phyloP scores from a whole-genome alignment of 805 yeast genomes.

The Metschnikowia santaceciliae region DNA sequence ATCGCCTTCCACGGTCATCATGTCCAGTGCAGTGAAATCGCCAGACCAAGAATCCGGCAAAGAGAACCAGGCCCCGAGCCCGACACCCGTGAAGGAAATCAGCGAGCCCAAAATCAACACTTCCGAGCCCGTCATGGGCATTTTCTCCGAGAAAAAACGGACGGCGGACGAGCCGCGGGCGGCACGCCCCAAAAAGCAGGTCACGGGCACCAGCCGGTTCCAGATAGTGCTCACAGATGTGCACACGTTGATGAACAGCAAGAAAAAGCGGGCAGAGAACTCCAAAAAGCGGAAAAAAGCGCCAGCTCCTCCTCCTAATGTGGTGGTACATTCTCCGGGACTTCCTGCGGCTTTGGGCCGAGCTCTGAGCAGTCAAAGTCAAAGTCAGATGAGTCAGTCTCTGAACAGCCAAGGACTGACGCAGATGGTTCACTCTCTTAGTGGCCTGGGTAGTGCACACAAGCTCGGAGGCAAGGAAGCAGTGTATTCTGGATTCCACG shows the following conservation, averaged over 20 bases:
- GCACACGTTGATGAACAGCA: slow-evolving; percentile 20
- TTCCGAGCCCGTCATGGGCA: slow-evolving; percentile 36
- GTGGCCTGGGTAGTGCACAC: not conserved
- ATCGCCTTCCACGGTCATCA: slow-evolving; percentile 42
- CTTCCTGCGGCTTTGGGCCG: not conserved
- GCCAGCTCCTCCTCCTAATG: not conserved
- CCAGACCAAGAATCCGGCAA: slow-evolving; percentile 12
- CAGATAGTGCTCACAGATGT: slow-evolving; percentile 21
- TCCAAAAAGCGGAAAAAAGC: slow-evolving; percentile 4
- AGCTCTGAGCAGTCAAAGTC: not conserved
- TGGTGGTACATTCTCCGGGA: not conserved
- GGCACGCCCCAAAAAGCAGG: slow-evolving; percentile 12
- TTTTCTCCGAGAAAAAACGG: slow-evolving; percentile 28
- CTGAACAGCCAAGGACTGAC: not conserved
- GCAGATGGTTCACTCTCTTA: not conserved
- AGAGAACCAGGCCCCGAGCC: slow-evolving; percentile 27
- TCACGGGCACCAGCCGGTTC: slow-evolving; percentile 13
- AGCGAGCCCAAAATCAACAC: slow-evolving; percentile 10
- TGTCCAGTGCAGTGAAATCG: slow-evolving; percentile 29
- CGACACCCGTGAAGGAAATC: slow-evolving; percentile 33
- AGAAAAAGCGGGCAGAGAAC: slow-evolving; percentile 11
- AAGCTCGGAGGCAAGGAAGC: not conserved
- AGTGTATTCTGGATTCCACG: slow-evolving; percentile 7
- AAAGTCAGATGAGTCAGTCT: not conserved
- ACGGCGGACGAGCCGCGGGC: slow-evolving; percentile 5